These are phyloP conservation scores for Sclerotinia subarctica DNA, from an alignment of 2,329 filamentous ascomycete genomes.

Conservation along the genomic window DNA sequence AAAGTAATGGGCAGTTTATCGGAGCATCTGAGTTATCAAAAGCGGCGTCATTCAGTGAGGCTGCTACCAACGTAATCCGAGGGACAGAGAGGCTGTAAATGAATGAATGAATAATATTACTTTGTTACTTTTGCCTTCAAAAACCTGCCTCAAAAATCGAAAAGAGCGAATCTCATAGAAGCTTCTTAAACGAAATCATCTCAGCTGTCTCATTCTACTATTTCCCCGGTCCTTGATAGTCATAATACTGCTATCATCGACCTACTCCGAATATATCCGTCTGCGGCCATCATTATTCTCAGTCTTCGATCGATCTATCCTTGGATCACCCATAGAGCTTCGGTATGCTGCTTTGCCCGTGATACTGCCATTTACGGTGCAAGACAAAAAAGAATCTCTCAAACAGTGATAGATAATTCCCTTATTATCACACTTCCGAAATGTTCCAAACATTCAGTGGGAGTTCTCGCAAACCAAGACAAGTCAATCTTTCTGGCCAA, in stretches of 20 bases:
- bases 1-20: neutral
- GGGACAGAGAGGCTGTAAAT: slow-evolving; percentile 11
- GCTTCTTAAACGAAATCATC: neutral
- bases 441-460: slow-evolving; percentile 96
- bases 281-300: neutral
- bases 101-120: neutral
- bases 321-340: slow-evolving; percentile 1
- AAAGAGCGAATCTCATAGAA: slow-evolving; percentile 1
- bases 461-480: slow-evolving; percentile 76
- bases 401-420: neutral
- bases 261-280: neutral
- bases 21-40: neutral
- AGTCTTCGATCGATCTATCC: neutral
- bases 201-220: neutral
- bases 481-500: slow-evolving; percentile 91
- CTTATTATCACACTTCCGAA: slow-evolving; percentile 28
- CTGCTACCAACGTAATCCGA: slow-evolving; percentile 12
- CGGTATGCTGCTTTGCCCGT: slow-evolving; percentile 29
- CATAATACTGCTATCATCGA: neutral
- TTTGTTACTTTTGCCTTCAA: neutral
- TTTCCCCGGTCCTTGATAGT: neutral
- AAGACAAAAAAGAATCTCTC: slow-evolving; percentile 12
- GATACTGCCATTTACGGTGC: slow-evolving; percentile 24
- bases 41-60: slow-evolving; percentile 12
- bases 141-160: neutral